phyloP scores from a whole-genome alignment of 805 yeast genomes.

The Hanseniaspora jakobsenii region DNA sequence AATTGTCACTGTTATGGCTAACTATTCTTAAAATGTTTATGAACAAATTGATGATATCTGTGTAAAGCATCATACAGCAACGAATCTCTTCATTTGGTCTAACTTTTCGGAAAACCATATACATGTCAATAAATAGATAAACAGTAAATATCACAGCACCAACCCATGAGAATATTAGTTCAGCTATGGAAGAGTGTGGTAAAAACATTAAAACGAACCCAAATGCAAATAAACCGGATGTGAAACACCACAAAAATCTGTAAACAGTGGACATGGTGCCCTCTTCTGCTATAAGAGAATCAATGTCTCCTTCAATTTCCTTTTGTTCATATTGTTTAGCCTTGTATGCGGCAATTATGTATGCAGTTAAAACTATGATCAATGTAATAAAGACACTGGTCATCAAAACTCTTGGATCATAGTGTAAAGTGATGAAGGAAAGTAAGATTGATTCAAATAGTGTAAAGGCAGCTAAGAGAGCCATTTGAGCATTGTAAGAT shows the following conservation, averaged over 20 bases:
- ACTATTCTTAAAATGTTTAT: slow-evolving; percentile 60
- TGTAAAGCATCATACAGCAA: slow-evolving; percentile 64
- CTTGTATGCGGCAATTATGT: slow-evolving; percentile 58
- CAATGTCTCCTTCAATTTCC: slow-evolving; percentile 38
- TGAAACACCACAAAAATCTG: slow-evolving; percentile 38
- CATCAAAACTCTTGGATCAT: slow-evolving; percentile 51
- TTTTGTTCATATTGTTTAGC: slow-evolving; percentile 30
- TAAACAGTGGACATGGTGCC: slow-evolving; percentile 22
- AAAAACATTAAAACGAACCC: slow-evolving; percentile 62
- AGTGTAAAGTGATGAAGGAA: slow-evolving; percentile 52
- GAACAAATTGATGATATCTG: slow-evolving; percentile 75
- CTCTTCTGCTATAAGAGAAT: slow-evolving; percentile 25
- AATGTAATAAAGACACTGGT: slow-evolving; percentile 62
- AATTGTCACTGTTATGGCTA: slow-evolving; percentile 24
- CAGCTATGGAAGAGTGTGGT: slow-evolving; percentile 44
- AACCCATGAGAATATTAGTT: slow-evolving; percentile 52
- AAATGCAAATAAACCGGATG: slow-evolving; percentile 46
- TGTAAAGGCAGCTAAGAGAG: slow-evolving; percentile 55
- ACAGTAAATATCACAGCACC: slow-evolving; percentile 66
- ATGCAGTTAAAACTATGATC: slow-evolving; percentile 62
- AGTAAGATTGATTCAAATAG: slow-evolving; percentile 60
- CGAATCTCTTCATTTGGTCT: slow-evolving; percentile 78
- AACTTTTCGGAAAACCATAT: slow-evolving; percentile 57
- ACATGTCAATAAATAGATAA: slow-evolving; percentile 72
- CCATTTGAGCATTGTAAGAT: slow-evolving; percentile 27